Evolutionary conservation across 2,329 filamentous ascomycete genomes (phyloP), one percentile per base, ranked within the genome.

Genomic region (Diaporthe longicolla): DNA sequence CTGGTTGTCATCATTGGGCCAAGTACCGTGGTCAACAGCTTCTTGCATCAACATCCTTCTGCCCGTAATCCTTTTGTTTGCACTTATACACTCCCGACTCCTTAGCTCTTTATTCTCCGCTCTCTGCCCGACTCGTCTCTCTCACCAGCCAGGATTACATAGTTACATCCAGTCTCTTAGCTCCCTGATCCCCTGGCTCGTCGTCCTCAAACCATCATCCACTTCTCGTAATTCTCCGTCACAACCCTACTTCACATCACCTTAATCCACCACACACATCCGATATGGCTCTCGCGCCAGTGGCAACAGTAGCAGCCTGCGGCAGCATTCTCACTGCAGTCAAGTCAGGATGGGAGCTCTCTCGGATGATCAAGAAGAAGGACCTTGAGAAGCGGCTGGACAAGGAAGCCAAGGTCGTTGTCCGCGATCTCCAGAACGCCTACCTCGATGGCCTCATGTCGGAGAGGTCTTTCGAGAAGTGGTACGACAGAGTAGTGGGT

Each of bases 321-420:
- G 79, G 79, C 45, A 79, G 79, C 57, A 70, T 80, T 58, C 77
- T 80, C 72, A 80, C 79, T 1, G 78, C 79, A 21, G 76, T 80
- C 75, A 80, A 80, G 73, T 80, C 79, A 13, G 76, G 77, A 69
- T 80, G 78, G 78, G 79, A 80, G 75, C 78, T 80, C 29, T 77
- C 77, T 15, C 77, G 78, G 17, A 80, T 80, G 79, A 68, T 80
- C 52, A 79, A 78, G 75, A 75, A 76, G 58, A 80, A 80, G 76
- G 74, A 77, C 29, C 58, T 59, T 19, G 78, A 79, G 65, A 76
- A 74, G 70, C 74, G 59, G 13, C 40, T 76, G 37, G 66, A 74
- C 13, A 75, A 69, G 45, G 66, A 74, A 19, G 75, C 76, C 55
- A 70, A 54, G n/a, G 29, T 45, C 11, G 40, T 76, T n/a, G 68